A percentile compares a stretch with the other conserved stretches of the same genome.
These are phyloP conservation scores for Plantago elongata DNA, from an alignment of 257 asterid genomes.

Conservation along the genomic window DNA sequence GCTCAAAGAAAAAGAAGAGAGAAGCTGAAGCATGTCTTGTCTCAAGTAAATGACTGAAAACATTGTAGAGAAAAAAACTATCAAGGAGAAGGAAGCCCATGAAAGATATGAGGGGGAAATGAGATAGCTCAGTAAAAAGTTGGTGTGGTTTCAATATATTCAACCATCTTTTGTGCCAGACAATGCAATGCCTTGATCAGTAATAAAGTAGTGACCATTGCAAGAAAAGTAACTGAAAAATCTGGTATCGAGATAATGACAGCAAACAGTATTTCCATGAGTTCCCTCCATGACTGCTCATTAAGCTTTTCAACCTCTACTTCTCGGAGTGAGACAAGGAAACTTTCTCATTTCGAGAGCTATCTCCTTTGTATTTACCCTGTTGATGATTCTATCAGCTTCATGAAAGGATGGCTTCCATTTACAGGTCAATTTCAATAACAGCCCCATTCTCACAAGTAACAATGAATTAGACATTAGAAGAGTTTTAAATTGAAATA, in stretches of 20 bases:
- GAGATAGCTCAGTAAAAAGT: slow-evolving; percentile 70
- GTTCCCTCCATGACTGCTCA: slow-evolving; percentile 95
- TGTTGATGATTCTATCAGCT: too few relatives aligned
- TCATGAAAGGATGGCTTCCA: too few relatives aligned
- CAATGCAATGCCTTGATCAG: slow-evolving; percentile 94
- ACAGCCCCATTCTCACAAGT: too few relatives aligned
- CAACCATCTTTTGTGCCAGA: slow-evolving; percentile 97
- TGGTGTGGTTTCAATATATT: slow-evolving; percentile 93
- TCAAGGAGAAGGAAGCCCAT: slow-evolving; percentile 81
- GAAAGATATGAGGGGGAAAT: slow-evolving; percentile 75
- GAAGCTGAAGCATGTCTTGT: slow-evolving; percentile 87
- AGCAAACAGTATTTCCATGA: slow-evolving; percentile 94
- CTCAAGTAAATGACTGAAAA: slow-evolving; percentile 55
- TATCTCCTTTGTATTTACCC: too few relatives aligned
- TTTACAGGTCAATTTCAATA: too few relatives aligned
- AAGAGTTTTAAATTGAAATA: too few relatives aligned
- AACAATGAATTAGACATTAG: too few relatives aligned
- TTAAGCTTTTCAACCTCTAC: slow-evolving; percentile 96
- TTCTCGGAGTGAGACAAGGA: slow-evolving; percentile 90
- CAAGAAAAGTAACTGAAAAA: slow-evolving; percentile 76
- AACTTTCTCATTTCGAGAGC: too few relatives aligned
- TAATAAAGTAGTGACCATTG: slow-evolving; percentile 79
- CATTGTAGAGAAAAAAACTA: slow-evolving; percentile 55
- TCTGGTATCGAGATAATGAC: slow-evolving; percentile 91
- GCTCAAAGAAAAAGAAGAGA: slow-evolving; percentile 89